These are phyloP conservation scores for Globisporangium viniferum DNA, from an alignment of 352 stramenopile species.

Conservation along the genomic window DNA sequence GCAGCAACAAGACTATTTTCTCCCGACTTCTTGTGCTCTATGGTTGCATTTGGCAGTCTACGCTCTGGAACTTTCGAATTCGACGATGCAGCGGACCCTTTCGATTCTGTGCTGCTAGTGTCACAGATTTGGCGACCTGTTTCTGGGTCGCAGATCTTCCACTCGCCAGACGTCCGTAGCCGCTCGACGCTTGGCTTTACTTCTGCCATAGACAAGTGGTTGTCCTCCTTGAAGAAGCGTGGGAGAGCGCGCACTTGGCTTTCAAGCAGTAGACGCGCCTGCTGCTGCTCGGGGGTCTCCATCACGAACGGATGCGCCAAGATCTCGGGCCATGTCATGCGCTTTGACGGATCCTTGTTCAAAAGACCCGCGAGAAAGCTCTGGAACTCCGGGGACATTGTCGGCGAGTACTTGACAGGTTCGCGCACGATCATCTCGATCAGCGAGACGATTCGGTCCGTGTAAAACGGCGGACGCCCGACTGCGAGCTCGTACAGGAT, in stretches of 20 bases:
- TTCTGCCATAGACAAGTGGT: conserved; percentile 29
- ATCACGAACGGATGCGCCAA: conserved; percentile 88
- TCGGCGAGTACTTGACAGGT: conserved; percentile 82
- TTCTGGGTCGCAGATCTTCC: conserved; percentile 81
- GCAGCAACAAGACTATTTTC: background rate
- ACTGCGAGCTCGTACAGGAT: conserved; percentile 94
- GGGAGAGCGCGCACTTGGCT: conserved; percentile 55
- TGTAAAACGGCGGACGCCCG: conserved; percentile 93
- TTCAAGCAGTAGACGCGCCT: conserved; percentile 48
- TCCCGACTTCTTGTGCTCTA: too few relatives aligned
- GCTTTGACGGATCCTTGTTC: conserved; percentile 84
- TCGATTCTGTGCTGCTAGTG: background rate
- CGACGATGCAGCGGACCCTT: background rate
- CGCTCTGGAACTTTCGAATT: conserved; percentile 5
- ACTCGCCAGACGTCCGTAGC: conserved; percentile 75
- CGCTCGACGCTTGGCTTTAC: conserved; percentile 67
- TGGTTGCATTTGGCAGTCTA: background rate
- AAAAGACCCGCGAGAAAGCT: conserved; percentile 89
- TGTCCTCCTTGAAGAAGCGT: conserved; percentile 64
- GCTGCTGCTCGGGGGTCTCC: conserved; percentile 72
- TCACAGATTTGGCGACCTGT: conserved; percentile 39
- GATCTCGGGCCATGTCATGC: conserved; percentile 89
- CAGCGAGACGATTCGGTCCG: conserved; percentile 90
- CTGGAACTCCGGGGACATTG: conserved; percentile 81
- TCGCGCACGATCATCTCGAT: conserved; percentile 97